phyloP scores from a whole-genome alignment of 495 filamentous ascomycete species.

The Cetradonia linearis region DNA sequence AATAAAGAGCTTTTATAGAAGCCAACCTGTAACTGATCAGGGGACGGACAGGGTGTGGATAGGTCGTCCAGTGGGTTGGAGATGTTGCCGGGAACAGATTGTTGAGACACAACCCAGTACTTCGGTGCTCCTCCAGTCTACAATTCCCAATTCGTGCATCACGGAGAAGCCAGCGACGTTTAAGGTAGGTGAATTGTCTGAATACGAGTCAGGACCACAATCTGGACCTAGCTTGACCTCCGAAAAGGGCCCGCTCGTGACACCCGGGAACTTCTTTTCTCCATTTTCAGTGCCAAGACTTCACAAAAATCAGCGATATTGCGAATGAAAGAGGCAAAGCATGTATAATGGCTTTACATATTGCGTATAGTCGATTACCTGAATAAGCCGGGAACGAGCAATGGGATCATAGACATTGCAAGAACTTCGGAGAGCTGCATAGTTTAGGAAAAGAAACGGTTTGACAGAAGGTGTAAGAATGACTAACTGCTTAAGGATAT shows the following conservation, averaged over 20 bases:
- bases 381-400: background rate
- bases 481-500: background rate
- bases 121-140: slow-evolving; percentile 68
- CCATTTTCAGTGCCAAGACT: slow-evolving; percentile 35
- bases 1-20: slow-evolving; percentile 49
- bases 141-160: slow-evolving; percentile 66
- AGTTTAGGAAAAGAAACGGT: background rate
- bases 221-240: slow-evolving; percentile 67
- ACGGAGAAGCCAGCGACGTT: slow-evolving; percentile 59
- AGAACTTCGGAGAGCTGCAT: background rate
- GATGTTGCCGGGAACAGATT: slow-evolving; percentile 47
- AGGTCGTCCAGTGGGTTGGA: slow-evolving; percentile 32
- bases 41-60: slow-evolving; percentile 39
- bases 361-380: slow-evolving; percentile 9
- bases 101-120: slow-evolving; percentile 58
- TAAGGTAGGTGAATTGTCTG: slow-evolving; percentile 50
- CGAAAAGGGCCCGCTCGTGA: slow-evolving; percentile 45
- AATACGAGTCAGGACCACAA: slow-evolving; percentile 49
- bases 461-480: background rate
- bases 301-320: background rate
- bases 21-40: slow-evolving; percentile 49
- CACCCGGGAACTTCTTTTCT: slow-evolving; percentile 58
- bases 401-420: background rate
- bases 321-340: background rate
- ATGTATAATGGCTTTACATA: slow-evolving; percentile 9